Evolutionary conservation across 1,284 basidiomycete species (phyloP).

Genomic region (Tausonia pullulans): DNA sequence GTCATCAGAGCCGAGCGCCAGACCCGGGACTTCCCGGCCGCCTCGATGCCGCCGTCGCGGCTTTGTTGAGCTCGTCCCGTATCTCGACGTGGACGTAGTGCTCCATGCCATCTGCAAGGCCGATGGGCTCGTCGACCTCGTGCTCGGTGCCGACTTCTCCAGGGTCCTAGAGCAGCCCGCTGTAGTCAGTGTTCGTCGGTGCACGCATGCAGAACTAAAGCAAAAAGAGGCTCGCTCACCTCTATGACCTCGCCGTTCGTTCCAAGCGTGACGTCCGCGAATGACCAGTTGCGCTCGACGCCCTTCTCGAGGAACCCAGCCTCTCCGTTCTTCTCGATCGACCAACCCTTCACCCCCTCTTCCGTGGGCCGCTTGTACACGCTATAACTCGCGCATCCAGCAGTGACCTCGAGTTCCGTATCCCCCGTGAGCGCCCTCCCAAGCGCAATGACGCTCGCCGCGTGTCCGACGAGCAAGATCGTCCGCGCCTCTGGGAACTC

Average conservation of each 20-base stretch:
- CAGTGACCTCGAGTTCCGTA: slow-evolving; percentile 24
- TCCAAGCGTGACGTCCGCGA: slow-evolving; percentile 26
- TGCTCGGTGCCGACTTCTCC: slow-evolving; percentile 13
- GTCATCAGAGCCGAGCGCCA: too few species aligned
- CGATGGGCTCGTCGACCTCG: slow-evolving; percentile 29
- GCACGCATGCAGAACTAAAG: background rate
- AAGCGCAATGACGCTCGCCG: slow-evolving; percentile 32
- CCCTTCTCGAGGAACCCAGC: slow-evolving; percentile 33
- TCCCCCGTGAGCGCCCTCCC: slow-evolving; percentile 31
- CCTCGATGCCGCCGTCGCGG: background rate
- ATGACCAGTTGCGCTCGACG: slow-evolving; percentile 34
- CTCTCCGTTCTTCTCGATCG: slow-evolving; percentile 28
- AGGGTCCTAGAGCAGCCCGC: background rate
- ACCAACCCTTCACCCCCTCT: slow-evolving; percentile 25
- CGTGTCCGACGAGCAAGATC: slow-evolving; percentile 40
- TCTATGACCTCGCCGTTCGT: slow-evolving; percentile 29
- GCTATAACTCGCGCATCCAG: slow-evolving; percentile 32
- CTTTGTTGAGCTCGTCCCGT: background rate
- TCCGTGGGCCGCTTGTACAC: slow-evolving; percentile 25
- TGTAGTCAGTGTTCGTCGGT: too few species aligned
- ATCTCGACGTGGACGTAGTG: slow-evolving; percentile 20
- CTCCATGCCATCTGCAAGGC: slow-evolving; percentile 30
- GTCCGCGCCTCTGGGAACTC: slow-evolving; percentile 28
- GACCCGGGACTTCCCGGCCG: background rate
- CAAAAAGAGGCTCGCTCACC: slow-evolving; percentile 18